Evolutionary conservation across 208 protist species (phyloP).

Genomic region (Angomonas deanei): DNA sequence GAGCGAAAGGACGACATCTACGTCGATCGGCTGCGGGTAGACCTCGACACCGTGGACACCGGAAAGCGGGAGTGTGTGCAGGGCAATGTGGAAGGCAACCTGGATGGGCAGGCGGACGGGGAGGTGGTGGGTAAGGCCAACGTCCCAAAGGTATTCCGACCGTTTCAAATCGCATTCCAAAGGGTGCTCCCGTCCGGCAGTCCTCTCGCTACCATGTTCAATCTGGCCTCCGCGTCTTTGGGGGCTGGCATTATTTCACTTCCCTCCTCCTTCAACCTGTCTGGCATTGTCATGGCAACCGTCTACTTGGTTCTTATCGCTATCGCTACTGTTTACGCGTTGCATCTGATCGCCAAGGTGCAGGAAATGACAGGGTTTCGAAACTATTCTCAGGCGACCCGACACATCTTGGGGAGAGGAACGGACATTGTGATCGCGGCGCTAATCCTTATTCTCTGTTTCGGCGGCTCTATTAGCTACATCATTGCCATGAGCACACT

Average conservation of each 20-base stretch:
- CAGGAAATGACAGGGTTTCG: constrained; percentile 24
- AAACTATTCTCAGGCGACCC: constrained; percentile 35
- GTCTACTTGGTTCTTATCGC: constrained; percentile 37
- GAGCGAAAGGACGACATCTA: not conserved
- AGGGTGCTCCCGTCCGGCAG: constrained; percentile 46
- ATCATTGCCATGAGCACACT: constrained; percentile 46
- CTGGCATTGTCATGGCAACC: constrained; percentile 37
- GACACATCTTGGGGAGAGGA: constrained; percentile 38
- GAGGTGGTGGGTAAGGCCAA: not conserved
- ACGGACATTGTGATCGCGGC: constrained; percentile 40
- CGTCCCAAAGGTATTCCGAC: constrained; percentile 1
- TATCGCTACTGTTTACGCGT: constrained; percentile 41
- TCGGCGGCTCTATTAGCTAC: constrained; percentile 54
- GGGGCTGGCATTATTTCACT: constrained; percentile 63
- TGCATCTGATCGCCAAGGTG: constrained; percentile 38
- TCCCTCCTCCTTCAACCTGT: constrained; percentile 46
- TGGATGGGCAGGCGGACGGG: not conserved
- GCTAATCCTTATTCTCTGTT: constrained; percentile 38
- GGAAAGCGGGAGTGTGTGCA: not conserved
- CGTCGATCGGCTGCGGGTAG: not conserved
- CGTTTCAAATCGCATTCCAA: constrained; percentile 20
- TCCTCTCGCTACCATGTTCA: constrained; percentile 36
- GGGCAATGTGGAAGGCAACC: not conserved
- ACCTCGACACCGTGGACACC: not conserved
- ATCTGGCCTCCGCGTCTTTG: constrained; percentile 35